Conservation (phyloP, 192 early-diverging fungal species). For the Backusella tuberculispora region DNA sequence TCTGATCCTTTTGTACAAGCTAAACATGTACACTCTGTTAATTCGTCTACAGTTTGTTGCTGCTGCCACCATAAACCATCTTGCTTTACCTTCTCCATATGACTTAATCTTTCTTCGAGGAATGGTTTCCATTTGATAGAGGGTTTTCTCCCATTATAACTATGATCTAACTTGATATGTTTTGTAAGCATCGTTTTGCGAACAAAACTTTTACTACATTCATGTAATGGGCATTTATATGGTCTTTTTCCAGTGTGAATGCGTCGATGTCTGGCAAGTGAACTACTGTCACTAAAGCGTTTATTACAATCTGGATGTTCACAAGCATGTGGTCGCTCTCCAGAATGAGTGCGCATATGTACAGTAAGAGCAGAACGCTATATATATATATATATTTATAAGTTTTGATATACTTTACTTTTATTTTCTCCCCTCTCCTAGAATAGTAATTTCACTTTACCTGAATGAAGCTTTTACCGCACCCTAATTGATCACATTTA, state of each 20-base stretch:
- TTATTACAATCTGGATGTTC: slow-evolving; percentile 70
- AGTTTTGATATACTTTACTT: slow-evolving; percentile 25
- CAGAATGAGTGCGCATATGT: slow-evolving; percentile 76
- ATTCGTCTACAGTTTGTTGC: not conserved
- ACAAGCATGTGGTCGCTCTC: slow-evolving; percentile 70
- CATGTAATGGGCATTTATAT: slow-evolving; percentile 39
- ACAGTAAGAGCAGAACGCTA: slow-evolving; percentile 75
- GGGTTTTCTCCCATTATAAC: slow-evolving; percentile 27
- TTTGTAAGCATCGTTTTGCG: slow-evolving; percentile 59
- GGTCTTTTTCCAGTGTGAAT: slow-evolving; percentile 59
- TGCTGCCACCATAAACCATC: slow-evolving; percentile 45
- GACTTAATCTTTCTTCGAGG: slow-evolving; percentile 33
- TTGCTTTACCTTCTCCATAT: slow-evolving; percentile 23
- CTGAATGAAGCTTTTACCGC: slow-evolving; percentile 80
- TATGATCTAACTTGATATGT: slow-evolving; percentile 44
- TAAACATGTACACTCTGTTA: not conserved
- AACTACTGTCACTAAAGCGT: slow-evolving; percentile 77
- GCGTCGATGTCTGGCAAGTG: slow-evolving; percentile 68
- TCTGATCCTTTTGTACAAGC: slow-evolving; percentile 49
- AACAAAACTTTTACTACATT: slow-evolving; percentile 50
- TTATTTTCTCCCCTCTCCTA: not conserved
- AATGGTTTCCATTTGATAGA: slow-evolving; percentile 42
- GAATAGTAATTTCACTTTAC: slow-evolving; percentile 7
- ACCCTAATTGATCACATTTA: slow-evolving; percentile 59
- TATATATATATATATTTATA: not conserved